Base-by-base conservation (phyloP, 2,329 filamentous ascomycete genomes). In the Teratosphaeria nubilosa region DNA sequence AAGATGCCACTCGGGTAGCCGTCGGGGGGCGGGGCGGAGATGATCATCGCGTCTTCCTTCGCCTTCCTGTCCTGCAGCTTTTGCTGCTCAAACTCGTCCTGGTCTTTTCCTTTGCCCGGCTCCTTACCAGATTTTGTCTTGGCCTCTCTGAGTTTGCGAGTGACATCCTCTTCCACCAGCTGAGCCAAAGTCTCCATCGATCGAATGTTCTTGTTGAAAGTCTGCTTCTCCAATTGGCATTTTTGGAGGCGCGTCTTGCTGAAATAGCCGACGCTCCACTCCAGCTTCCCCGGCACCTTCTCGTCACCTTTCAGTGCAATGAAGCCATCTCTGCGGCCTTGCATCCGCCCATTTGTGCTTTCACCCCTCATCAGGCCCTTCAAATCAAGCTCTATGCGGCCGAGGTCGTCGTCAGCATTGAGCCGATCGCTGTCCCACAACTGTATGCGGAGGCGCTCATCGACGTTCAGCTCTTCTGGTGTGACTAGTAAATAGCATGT, bases 351-450 rank as follows among this genome's bases (percentile, higher is more conserved):
- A 57, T 82, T 82, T 0, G 84, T 83, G 24, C 82, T 75, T 0
- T 78, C 67, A 51, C 75, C 77, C 56, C 77, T 78, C 81, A 90
- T 88, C 5, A 90, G 66, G 3, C 82, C 72, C 66, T 86, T 86
- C 32, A 90, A 70, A 59, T 83, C 81, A 9, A 90, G 72, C 68
- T 90, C 87, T 14, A 90, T 86, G 16, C 86, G 80, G 16, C 87
- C 87, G 1, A 90, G 76, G 65, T 90, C 86, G 64, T 90, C 87
- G 66, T 90, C 87, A 1, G 86, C 86, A 1, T 83, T 86, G 55
- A 82, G 80, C 51, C 84, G 83, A 68, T 90, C 87, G 1, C 85
- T 88, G 64, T 91, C 87, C 87, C 87, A 91, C 0, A 90, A 75
- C 66, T 90, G 86, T 1, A 90, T 67, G 2, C 86, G 80, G 10